A percentile compares a stretch with the other conserved stretches of the same genome.
Evolutionary conservation across 2,329 filamentous ascomycete genomes (phyloP).

Genomic region (Colletotrichum spinosum): DNA sequence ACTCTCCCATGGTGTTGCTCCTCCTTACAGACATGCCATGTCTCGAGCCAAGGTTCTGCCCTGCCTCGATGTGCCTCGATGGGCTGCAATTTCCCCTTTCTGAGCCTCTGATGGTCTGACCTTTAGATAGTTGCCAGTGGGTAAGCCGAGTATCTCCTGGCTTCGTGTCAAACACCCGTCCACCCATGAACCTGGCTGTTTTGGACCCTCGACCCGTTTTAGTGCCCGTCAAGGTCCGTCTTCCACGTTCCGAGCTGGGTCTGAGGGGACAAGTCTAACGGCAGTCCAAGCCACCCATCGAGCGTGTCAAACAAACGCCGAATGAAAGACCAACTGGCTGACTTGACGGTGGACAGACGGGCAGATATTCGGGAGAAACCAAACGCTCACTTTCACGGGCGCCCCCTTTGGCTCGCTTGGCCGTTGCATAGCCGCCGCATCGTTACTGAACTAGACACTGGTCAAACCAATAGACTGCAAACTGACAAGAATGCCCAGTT

Average conservation of each 20-base stretch:
- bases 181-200: constrained; percentile 18
- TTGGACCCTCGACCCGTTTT: constrained; percentile 1
- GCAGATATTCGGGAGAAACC: no score
- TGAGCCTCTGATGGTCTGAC: constrained; percentile 1
- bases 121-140: background rate
- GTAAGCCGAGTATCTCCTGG: background rate
- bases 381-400: no score
- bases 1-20: constrained; percentile 20
- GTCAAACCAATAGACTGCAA: background rate
- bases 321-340: background rate
- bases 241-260: constrained; percentile 13
- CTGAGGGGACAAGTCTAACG: background rate
- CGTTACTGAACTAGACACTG: no score
- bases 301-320: background rate
- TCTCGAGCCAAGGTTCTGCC: constrained; percentile 26
- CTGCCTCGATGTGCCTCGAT: constrained; percentile 1
- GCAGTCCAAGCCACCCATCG: background rate
- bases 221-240: background rate
- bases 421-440: no score
- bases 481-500: background rate
- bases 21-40: constrained; percentile 29
- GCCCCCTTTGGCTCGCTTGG: no score
- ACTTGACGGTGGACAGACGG: no score
- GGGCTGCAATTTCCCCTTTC: background rate
- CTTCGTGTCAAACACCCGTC: background rate